phyloP scores from a whole-genome alignment of 805 yeast species.

The Kodamaea neixiangensis region DNA sequence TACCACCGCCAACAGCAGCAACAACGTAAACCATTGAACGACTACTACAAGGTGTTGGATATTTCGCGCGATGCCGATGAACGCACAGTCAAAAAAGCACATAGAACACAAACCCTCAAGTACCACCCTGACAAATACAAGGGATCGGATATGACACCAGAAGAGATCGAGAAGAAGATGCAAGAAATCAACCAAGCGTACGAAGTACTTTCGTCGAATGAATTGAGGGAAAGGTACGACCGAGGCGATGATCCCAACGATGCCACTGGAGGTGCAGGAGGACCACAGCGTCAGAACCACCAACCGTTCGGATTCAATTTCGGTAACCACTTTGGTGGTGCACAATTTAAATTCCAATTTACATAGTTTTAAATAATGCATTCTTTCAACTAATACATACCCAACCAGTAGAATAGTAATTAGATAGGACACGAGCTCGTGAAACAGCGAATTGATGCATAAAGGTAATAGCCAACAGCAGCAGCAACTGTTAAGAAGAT shows the following conservation, averaged over 20 bases:
- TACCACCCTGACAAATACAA: slow-evolving; percentile 93
- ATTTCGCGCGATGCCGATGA: slow-evolving; percentile 67
- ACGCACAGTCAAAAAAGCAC: slow-evolving; percentile 75
- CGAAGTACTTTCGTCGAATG: slow-evolving; percentile 74
- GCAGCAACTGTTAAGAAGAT: background rate
- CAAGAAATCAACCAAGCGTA: slow-evolving; percentile 92
- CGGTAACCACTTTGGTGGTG: slow-evolving; percentile 9
- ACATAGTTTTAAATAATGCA: background rate
- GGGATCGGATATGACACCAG: slow-evolving; percentile 61
- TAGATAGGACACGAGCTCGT: slow-evolving; percentile 1
- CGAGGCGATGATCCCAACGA: slow-evolving; percentile 46
- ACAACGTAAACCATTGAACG: slow-evolving; percentile 50
- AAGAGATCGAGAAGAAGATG: slow-evolving; percentile 79
- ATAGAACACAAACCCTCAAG: slow-evolving; percentile 72
- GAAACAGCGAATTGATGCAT: background rate
- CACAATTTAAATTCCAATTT: slow-evolving; percentile 8
- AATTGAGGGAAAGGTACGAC: slow-evolving; percentile 67
- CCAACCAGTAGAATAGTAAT: background rate
- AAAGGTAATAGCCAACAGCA: background rate
- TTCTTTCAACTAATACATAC: background rate
- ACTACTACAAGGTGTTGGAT: slow-evolving; percentile 79
- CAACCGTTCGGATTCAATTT: slow-evolving; percentile 11
- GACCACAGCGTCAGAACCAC: slow-evolving; percentile 13
- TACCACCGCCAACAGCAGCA: slow-evolving; percentile 41
- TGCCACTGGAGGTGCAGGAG: slow-evolving; percentile 25